Conservation (phyloP, 73 alveolate genomes). For the Tetrahymena malaccensis region DNA sequence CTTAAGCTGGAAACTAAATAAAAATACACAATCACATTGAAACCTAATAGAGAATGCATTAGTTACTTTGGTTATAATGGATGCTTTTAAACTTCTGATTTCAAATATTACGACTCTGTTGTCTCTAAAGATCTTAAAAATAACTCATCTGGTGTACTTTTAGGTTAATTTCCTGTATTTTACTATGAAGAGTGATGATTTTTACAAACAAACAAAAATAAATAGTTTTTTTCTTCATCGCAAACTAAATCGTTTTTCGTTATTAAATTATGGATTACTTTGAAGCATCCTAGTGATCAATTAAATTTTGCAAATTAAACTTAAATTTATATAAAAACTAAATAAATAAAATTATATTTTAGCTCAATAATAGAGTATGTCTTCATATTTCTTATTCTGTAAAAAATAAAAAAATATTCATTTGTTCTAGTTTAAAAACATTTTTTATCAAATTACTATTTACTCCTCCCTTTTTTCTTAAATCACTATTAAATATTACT, state of each 20-base stretch:
- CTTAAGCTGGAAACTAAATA: background rate
- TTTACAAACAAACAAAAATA: background rate
- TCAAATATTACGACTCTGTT: background rate
- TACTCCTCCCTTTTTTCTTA: background rate
- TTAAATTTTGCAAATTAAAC: too few relatives aligned
- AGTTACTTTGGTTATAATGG: background rate
- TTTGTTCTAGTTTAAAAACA: too few relatives aligned
- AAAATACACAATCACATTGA: background rate
- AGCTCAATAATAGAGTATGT: background rate
- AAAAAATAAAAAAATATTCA: background rate
- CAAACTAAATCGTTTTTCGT: too few relatives aligned
- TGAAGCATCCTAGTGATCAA: background rate
- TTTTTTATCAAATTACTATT: too few relatives aligned
- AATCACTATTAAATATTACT: background rate
- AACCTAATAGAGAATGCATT: background rate
- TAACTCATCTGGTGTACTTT: background rate
- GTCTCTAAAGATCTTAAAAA: background rate
- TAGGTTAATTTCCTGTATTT: background rate
- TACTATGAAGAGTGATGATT: background rate
- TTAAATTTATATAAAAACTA: too few relatives aligned
- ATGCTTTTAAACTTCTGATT: background rate
- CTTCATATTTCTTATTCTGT: background rate
- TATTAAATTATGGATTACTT: background rate
- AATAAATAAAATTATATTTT: too few relatives aligned
- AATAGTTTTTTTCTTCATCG: background rate